phyloP scores from a whole-genome alignment of 1,139 yeast species.

The Yamadazyma blattariae region DNA sequence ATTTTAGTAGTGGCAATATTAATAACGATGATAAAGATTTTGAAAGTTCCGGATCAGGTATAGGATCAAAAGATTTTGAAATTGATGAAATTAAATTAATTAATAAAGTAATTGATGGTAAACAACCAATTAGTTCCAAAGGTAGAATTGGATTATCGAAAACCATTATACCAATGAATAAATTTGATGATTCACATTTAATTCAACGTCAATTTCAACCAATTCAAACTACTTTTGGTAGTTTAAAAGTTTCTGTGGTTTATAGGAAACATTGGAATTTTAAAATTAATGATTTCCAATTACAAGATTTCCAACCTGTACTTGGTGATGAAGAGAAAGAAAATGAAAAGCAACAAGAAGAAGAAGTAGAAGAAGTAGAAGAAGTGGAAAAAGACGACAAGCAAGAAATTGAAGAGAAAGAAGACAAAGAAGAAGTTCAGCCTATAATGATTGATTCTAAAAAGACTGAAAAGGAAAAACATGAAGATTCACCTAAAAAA shows the following conservation, averaged over 20 bases:
- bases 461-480: background rate
- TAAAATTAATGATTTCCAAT: slow-evolving; percentile 64
- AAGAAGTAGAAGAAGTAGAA: background rate
- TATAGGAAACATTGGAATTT: slow-evolving; percentile 74
- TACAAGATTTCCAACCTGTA: slow-evolving; percentile 25
- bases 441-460: too few species aligned
- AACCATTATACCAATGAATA: slow-evolving; percentile 50
- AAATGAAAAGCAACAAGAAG: background rate
- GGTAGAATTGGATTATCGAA: slow-evolving; percentile 85
- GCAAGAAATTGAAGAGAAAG: background rate
- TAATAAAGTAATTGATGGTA: slow-evolving; percentile 71
- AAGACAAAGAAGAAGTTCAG: background rate
- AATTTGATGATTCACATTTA: slow-evolving; percentile 49
- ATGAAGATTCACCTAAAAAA: slow-evolving; percentile 13
- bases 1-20: background rate
- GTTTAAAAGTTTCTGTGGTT: slow-evolving; percentile 70
- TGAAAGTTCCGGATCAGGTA: too few species aligned
- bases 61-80: too few species aligned
- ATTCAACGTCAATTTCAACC: slow-evolving; percentile 64
- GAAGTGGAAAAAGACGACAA: background rate
- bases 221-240: slow-evolving; percentile 72
- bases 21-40: too few species aligned
- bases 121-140: slow-evolving; percentile 71
- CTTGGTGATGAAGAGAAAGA: background rate
- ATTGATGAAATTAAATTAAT: slow-evolving; percentile 18